phyloP scores from a whole-genome alignment of 2,329 filamentous ascomycete species.

The Fusarium verrucosum region DNA sequence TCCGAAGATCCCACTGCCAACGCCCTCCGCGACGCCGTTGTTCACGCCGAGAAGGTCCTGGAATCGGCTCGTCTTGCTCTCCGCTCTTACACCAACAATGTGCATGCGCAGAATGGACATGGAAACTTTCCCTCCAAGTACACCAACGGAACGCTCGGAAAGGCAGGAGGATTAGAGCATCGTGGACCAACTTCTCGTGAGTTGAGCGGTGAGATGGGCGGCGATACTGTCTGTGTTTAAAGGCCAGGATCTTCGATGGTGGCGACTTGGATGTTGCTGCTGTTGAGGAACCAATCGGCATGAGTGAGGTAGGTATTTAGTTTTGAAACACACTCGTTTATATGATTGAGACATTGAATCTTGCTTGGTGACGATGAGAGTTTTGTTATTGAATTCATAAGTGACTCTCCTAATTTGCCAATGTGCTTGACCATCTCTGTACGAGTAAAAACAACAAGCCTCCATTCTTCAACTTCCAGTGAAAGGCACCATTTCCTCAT shows the following conservation, averaged over 20 bases:
- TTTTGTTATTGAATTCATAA: constrained; percentile 10
- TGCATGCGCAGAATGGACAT: constrained; percentile 29
- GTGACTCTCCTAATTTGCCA: neutral
- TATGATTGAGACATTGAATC: neutral
- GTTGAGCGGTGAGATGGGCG: constrained; percentile 69
- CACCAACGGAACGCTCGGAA: constrained; percentile 41
- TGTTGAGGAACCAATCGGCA: constrained; percentile 23
- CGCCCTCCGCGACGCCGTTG: constrained; percentile 55
- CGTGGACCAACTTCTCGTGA: constrained; percentile 64
- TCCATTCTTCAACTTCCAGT: neutral
- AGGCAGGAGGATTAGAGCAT: constrained; percentile 43
- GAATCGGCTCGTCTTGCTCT: constrained; percentile 57
- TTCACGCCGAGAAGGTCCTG: constrained; percentile 58
- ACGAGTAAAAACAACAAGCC: neutral
- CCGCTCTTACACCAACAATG: constrained; percentile 48
- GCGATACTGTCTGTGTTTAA: constrained; percentile 59
- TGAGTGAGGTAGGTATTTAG: constrained; percentile 8
- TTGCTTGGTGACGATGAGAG: constrained; percentile 9
- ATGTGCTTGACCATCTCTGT: neutral
- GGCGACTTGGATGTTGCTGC: constrained; percentile 13
- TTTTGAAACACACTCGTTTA: constrained; percentile 15
- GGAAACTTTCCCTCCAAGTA: constrained; percentile 16
- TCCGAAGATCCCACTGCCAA: constrained; percentile 52
- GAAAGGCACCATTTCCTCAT: neutral
- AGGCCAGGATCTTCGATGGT: constrained; percentile 8